Evolutionary conservation across 2,329 filamentous ascomycete species (phyloP).

Genomic region (Thelonectria blattea): DNA sequence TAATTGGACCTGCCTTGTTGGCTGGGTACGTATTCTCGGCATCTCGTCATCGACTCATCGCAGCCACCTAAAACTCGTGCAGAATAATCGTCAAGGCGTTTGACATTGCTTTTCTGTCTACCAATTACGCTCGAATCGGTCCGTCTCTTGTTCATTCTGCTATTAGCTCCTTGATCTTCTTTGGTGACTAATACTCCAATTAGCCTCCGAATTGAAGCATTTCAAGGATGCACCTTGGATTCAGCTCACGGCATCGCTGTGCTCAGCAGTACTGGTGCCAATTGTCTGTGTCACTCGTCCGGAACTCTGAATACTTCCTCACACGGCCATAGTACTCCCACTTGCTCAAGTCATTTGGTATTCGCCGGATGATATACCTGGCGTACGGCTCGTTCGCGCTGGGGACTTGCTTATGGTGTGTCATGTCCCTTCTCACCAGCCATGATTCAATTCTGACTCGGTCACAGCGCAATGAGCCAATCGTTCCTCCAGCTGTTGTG

Average conservation of each 20-base stretch:
- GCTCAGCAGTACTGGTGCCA: background rate
- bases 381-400: background rate
- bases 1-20: background rate
- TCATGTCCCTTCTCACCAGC: background rate
- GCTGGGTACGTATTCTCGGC: background rate
- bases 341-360: background rate
- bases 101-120: background rate
- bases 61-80: background rate
- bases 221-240: background rate
- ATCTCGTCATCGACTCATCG: background rate
- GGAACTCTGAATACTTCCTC: background rate
- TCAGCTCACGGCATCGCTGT: background rate
- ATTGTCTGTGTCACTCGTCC: background rate
- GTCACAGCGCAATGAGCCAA: background rate
- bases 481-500: background rate
- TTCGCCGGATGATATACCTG: background rate
- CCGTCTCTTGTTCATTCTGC: background rate
- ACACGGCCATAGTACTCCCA: background rate
- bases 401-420: background rate
- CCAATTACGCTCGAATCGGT: background rate
- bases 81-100: background rate
- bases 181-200: background rate
- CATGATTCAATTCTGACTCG: background rate
- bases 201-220: background rate
- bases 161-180: background rate